These are phyloP conservation scores for Colletotrichum truncatum DNA, from an alignment of 2,329 filamentous ascomycete species.

Conservation along the genomic window DNA sequence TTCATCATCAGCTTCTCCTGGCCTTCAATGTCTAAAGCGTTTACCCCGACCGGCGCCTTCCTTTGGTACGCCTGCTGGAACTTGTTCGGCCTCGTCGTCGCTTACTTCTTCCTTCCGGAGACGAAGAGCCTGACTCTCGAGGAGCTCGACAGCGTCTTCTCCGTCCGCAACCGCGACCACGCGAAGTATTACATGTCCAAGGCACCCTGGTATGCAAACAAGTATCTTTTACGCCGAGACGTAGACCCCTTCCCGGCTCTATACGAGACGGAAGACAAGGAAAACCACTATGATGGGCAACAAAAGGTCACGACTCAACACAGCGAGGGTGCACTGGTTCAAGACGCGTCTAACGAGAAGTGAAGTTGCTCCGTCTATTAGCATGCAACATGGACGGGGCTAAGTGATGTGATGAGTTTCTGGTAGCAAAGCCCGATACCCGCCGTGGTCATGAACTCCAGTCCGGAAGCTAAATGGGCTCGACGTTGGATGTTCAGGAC, in stretches of 20 bases:
- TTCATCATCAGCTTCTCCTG: conserved; percentile 47
- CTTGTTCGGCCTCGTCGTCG: conserved; percentile 42
- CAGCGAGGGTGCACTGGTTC: background rate
- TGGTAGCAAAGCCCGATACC: too few species aligned
- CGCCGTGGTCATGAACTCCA: too few species aligned
- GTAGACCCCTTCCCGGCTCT: conserved; percentile 41
- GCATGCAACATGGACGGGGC: too few species aligned
- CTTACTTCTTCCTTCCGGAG: conserved; percentile 45
- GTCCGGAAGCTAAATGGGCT: too few species aligned
- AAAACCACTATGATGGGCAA: background rate
- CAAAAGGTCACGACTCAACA: background rate
- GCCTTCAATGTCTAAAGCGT: conserved; percentile 34
- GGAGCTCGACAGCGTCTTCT: conserved; percentile 45
- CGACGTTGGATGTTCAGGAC: too few species aligned
- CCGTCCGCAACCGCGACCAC: conserved; percentile 41
- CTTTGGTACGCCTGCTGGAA: conserved; percentile 50
- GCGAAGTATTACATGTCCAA: conserved; percentile 41
- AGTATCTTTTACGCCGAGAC: conserved; percentile 38
- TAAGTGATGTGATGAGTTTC: background rate
- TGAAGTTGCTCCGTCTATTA: background rate
- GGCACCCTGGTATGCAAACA: conserved; percentile 43
- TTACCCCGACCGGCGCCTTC: conserved; percentile 46
- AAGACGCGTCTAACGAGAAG: background rate
- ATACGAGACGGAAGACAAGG: conserved; percentile 38
- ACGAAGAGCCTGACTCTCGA: conserved; percentile 46